A percentile compares a stretch with the other conserved stretches of the same genome.
Evolutionary conservation across 2,329 filamentous ascomycete species (phyloP).

Genomic region (Aspergillus terreus): DNA sequence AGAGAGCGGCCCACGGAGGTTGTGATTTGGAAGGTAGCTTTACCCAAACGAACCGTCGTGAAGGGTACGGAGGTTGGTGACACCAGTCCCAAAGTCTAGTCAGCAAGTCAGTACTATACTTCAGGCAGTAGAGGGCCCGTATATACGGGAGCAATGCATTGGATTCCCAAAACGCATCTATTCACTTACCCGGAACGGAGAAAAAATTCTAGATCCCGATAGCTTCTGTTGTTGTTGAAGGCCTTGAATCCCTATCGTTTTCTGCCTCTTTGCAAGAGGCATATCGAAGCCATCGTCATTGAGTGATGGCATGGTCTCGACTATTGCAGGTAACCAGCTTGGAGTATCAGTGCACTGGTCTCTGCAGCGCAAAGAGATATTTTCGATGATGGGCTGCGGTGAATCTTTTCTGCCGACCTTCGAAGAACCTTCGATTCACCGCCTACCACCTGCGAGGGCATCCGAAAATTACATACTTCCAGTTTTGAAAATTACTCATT

Average conservation of each 20-base stretch:
- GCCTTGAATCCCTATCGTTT: constrained; percentile 46
- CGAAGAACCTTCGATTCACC: not conserved
- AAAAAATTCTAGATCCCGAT: constrained; percentile 76
- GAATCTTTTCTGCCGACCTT: constrained; percentile 3
- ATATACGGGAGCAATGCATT: not conserved
- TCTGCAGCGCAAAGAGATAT: too few species aligned
- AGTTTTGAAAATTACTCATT: not conserved
- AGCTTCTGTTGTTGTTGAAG: constrained; percentile 38
- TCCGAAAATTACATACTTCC: not conserved
- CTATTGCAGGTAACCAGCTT: not conserved
- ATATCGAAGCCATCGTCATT: constrained; percentile 54
- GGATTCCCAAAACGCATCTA: constrained; percentile 25
- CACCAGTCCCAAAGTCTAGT: constrained; percentile 83
- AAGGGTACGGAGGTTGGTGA: constrained; percentile 90
- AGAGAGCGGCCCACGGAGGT: constrained; percentile 86
- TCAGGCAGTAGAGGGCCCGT: too few species aligned
- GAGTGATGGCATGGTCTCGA: constrained; percentile 43
- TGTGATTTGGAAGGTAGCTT: constrained; percentile 95
- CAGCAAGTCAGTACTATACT: constrained; percentile 6
- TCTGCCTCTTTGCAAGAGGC: constrained; percentile 74
- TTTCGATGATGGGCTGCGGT: not conserved
- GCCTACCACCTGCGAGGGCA: not conserved
- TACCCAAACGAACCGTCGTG: constrained; percentile 80
- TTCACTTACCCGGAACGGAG: constrained; percentile 73
- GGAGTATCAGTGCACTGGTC: too few species aligned